phyloP scores from a whole-genome alignment of 2,329 filamentous ascomycete species.

The Hymenoscyphus infarciens region DNA sequence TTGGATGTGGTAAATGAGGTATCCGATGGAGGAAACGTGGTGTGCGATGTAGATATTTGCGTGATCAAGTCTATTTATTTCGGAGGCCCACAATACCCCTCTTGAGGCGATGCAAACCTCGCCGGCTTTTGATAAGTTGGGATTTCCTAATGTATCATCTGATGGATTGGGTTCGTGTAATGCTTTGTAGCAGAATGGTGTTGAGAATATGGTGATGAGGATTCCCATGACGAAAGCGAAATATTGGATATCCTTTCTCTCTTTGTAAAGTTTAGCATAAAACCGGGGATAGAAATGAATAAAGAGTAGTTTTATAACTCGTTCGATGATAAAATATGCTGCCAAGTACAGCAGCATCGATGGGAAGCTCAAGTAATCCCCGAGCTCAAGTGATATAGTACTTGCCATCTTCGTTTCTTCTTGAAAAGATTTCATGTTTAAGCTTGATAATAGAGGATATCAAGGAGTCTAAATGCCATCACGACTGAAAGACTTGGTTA shows the following conservation, averaged over 20 bases:
- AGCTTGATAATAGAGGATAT: background rate
- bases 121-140: conserved; percentile 7
- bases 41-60: background rate
- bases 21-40: background rate
- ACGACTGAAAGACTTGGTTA: background rate
- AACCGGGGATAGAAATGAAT: background rate
- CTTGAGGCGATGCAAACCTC: conserved; percentile 15
- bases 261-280: conserved; percentile 28
- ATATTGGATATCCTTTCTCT: conserved; percentile 14
- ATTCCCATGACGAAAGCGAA: conserved; percentile 17
- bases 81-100: conserved; percentile 13
- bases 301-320: background rate
- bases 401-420: background rate
- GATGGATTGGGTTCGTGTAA: background rate
- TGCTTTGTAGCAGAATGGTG: conserved; percentile 12
- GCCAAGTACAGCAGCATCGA: background rate
- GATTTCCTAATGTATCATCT: background rate
- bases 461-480: background rate
- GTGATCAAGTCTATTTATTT: conserved; percentile 15
- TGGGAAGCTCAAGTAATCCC: background rate
- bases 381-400: background rate
- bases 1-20: background rate
- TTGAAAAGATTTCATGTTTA: background rate
- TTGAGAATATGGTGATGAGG: conserved; percentile 11
- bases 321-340: background rate